Conservation (phyloP, 2,329 filamentous ascomycete species). For the Colletotrichum sp. region DNA sequence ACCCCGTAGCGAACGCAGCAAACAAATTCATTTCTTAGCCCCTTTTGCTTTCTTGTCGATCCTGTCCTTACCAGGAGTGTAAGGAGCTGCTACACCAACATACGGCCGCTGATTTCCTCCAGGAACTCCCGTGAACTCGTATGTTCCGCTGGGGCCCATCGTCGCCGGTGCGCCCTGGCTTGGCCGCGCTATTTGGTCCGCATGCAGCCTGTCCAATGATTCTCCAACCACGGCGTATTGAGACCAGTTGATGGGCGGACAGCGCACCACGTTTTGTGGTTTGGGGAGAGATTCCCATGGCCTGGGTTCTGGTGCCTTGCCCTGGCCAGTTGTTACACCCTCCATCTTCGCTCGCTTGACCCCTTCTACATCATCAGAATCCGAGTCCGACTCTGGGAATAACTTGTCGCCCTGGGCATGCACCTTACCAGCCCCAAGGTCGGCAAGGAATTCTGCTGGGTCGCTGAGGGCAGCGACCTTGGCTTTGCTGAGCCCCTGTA, state of each 20-base stretch:
- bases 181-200: constrained; percentile 75
- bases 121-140: constrained; percentile 51
- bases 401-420: constrained; percentile 41
- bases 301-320: background rate
- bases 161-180: constrained; percentile 57
- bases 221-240: constrained; percentile 92
- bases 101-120: constrained; percentile 47
- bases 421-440: constrained; percentile 69
- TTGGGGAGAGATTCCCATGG: constrained; percentile 72
- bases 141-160: constrained; percentile 47
- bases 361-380: constrained; percentile 27
- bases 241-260: constrained; percentile 91
- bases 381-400: constrained; percentile 24
- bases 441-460: constrained; percentile 73
- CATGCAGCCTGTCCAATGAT: constrained; percentile 82
- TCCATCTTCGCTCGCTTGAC: constrained; percentile 24
- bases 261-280: constrained; percentile 82
- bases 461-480: constrained; percentile 74
- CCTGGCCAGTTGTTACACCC: background rate
- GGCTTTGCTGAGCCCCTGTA: constrained; percentile 70
- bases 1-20: background rate
- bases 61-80: constrained; percentile 57
- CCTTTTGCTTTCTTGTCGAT: constrained; percentile 42
- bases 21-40: constrained; percentile 29
- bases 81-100: constrained; percentile 61